Base-by-base conservation (phyloP, 805 yeast genomes). In the Maudiozyma saulgeensis region DNA sequence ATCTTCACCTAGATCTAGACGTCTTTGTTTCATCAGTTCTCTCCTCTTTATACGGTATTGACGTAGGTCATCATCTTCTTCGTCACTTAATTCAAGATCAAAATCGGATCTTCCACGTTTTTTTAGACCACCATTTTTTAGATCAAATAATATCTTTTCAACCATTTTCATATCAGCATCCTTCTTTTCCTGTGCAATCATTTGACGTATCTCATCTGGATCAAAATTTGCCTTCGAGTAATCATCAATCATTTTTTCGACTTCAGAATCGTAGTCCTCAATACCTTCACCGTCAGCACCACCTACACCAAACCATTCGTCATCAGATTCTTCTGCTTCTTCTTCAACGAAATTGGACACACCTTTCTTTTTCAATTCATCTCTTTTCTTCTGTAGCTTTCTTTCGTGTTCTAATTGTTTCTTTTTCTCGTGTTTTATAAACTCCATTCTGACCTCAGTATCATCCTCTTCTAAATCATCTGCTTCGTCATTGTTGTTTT, bases 261-360 rank as follows among this genome's bases (percentile, higher is more conserved):
- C 86, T 53, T 86, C 95, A 25, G 87, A 79, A 61, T 85, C 79
- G 47, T 81, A 83, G 41, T 70, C 78, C 43, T 70, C 72, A 3
- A 66, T 60, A n/a, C 56, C 54, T 46, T 71, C 73, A 11, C 81
- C 84, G 56, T 84, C 90, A 6, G 60, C 70, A 51, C 95, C 95
- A 54, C 91, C 93, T 45, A 84, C 58, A 3, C 93, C 95, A 45
- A 77, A 77, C 86, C 88, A 87, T 69, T 87, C 95, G 71, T 87
- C 95, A 52, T 87, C 95, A 37, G 93, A 84, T 68, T 87, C 95
- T 56, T 79, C 89, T 42, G 95, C 95, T 69, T 86, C 93, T 45
- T 84, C 82, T 58, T 87, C 91, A 62, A 86, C 71, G 48, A 87
- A 75, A 25, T 77, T 72, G 47, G 73, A 73, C 18, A 81, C 55